phyloP scores from a whole-genome alignment of 2,329 filamentous ascomycete species.

The Endothia cerciana region DNA sequence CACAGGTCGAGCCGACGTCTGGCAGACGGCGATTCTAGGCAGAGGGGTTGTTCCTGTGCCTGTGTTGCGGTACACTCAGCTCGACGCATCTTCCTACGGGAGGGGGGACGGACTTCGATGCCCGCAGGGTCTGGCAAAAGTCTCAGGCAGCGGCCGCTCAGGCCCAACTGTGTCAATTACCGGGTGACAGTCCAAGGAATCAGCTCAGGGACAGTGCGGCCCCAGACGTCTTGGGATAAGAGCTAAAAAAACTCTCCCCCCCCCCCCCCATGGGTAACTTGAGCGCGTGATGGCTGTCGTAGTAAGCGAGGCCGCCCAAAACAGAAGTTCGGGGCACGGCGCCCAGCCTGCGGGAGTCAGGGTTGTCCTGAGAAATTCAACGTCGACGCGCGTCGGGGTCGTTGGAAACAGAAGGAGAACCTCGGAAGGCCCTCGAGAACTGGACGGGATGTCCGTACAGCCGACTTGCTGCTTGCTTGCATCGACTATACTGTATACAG shows the following conservation, averaged over 20 bases:
- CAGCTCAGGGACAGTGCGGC: background rate
- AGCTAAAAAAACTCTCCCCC: too few relatives aligned
- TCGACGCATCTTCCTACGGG: background rate
- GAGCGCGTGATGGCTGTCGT: background rate
- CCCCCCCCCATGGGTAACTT: background rate
- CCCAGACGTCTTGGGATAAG: background rate
- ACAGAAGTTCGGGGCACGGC: conserved; percentile 18
- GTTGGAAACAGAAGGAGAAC: conserved; percentile 6
- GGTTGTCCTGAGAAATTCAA: background rate
- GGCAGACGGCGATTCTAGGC: background rate
- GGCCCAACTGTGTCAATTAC: background rate
- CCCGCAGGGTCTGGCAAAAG: background rate
- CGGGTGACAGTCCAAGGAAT: background rate
- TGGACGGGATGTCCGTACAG: background rate
- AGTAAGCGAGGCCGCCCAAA: conserved; percentile 10
- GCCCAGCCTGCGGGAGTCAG: background rate
- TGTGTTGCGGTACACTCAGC: conserved; percentile 7
- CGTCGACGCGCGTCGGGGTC: conserved; percentile 1
- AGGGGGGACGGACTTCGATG: too few relatives aligned
- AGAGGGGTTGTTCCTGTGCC: background rate
- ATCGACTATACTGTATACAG: too few relatives aligned
- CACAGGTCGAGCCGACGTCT: background rate
- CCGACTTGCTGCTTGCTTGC: too few relatives aligned
- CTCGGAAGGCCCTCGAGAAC: background rate
- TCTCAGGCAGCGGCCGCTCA: background rate